Evolutionary conservation across 2,329 filamentous ascomycete species (phyloP).

Genomic region (Pseudogymnoascus sp.): DNA sequence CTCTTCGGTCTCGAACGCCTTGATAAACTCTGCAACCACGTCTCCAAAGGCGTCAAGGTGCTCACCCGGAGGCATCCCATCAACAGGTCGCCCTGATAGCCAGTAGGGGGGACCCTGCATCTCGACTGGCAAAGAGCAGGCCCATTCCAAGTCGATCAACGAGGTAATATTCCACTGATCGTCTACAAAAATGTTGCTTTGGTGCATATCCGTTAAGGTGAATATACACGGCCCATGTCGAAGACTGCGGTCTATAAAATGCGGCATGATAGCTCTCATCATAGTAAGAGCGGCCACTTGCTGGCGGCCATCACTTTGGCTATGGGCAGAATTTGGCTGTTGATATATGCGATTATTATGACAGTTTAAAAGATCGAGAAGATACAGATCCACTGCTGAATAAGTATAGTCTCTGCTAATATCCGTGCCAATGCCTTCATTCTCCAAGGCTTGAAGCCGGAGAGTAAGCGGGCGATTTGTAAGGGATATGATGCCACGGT

Average conservation of each 20-base stretch:
- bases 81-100: conserved; percentile 19
- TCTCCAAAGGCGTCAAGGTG: conserved; percentile 13
- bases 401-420: not conserved
- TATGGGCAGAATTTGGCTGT: not conserved
- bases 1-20: conserved; percentile 19
- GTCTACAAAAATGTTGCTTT: not conserved
- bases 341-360: not conserved
- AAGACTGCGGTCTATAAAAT: not conserved
- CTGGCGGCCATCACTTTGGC: not conserved
- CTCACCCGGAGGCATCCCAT: conserved; percentile 16
- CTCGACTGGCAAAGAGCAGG: conserved; percentile 22
- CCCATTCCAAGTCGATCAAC: not conserved
- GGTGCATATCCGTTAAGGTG: not conserved
- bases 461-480: not conserved
- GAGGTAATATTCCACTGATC: not conserved
- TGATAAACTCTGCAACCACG: conserved; percentile 16
- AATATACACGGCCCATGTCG: not conserved
- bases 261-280: not conserved
- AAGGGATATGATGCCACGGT: not conserved
- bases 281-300: not conserved
- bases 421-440: not conserved
- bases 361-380: not conserved
- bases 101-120: conserved; percentile 26
- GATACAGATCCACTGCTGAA: not conserved
- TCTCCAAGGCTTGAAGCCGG: not conserved